Evolutionary conservation across 768 basidiomycete genomes (phyloP).

Genomic region (Amanita jacksonii): DNA sequence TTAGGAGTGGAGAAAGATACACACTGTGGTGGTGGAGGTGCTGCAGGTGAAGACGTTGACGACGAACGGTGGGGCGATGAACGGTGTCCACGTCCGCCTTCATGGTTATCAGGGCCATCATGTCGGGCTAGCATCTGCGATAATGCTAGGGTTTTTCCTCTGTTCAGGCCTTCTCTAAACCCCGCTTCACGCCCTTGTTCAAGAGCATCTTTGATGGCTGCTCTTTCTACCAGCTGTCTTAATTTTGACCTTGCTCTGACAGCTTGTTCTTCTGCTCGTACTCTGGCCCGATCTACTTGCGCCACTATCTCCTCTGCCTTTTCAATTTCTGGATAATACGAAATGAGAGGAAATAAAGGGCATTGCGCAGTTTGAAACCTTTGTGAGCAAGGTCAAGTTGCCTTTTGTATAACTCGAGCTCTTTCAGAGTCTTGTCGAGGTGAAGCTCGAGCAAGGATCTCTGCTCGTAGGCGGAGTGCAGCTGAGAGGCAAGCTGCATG

Average conservation of each 20-base stretch:
- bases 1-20: not conserved
- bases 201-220: conserved; percentile 37
- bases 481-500: conserved; percentile 21
- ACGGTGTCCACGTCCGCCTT: not conserved
- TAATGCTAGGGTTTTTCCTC: conserved; percentile 17
- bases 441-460: conserved; percentile 22
- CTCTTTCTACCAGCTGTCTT: conserved; percentile 36
- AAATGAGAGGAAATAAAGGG: not conserved
- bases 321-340: conserved; percentile 30
- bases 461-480: conserved; percentile 23
- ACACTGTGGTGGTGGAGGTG: conserved; percentile 3
- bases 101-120: not conserved
- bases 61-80: not conserved
- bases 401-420: conserved; percentile 45
- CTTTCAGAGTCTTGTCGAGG: conserved; percentile 28
- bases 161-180: conserved; percentile 36
- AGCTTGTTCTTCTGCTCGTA: conserved; percentile 39
- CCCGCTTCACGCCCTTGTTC: conserved; percentile 47
- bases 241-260: conserved; percentile 33
- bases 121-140: conserved; percentile 1
- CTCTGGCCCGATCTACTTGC: conserved; percentile 36
- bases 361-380: conserved; percentile 18
- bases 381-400: conserved; percentile 50
- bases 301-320: conserved; percentile 45
- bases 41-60: not conserved